phyloP scores from a whole-genome alignment of 2,329 filamentous ascomycete species.

The Dactylellina sp. region DNA sequence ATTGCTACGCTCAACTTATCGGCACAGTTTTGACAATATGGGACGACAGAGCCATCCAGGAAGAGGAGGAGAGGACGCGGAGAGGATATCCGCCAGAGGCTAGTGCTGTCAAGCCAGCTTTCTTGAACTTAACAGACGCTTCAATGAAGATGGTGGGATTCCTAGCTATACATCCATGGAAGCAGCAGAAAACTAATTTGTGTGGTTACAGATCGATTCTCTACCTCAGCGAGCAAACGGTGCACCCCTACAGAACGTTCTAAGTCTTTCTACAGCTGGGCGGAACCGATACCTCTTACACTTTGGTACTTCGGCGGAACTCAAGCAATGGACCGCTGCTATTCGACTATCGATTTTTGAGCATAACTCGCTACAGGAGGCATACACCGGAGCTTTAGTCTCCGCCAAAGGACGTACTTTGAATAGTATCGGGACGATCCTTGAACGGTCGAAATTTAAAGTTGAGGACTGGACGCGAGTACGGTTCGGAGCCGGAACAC shows the following conservation, averaged over 20 bases:
- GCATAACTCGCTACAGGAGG: conserved; percentile 90
- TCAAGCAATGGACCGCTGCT: conserved; percentile 94
- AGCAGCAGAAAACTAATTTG: neutral
- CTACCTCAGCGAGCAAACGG: conserved; percentile 82
- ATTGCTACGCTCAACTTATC: conserved; percentile 96
- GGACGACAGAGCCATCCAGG: conserved; percentile 90
- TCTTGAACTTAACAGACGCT: conserved; percentile 96
- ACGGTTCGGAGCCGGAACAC: conserved; percentile 92
- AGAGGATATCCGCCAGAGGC: conserved; percentile 35
- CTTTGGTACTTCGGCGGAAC: conserved; percentile 92
- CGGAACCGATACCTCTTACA: conserved; percentile 95
- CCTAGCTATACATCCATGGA: no score
- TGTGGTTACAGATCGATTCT: conserved; percentile 77
- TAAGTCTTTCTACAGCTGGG: conserved; percentile 94
- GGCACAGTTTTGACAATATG: conserved; percentile 94
- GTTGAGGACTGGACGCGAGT: conserved; percentile 95
- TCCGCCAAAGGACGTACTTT: conserved; percentile 90
- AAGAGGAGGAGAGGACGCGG: conserved; percentile 71
- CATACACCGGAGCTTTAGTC: conserved; percentile 94
- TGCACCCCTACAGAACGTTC: conserved; percentile 88
- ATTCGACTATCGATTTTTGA: conserved; percentile 96
- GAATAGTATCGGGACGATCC: conserved; percentile 89
- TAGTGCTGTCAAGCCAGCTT: conserved; percentile 78
- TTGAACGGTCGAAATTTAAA: conserved; percentile 81
- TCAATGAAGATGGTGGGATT: conserved; percentile 91